A percentile compares a stretch with the other conserved stretches of the same genome.
phyloP scores from a whole-genome alignment of 768 basidiomycete genomes.

The Paxillus rubicundulus region DNA sequence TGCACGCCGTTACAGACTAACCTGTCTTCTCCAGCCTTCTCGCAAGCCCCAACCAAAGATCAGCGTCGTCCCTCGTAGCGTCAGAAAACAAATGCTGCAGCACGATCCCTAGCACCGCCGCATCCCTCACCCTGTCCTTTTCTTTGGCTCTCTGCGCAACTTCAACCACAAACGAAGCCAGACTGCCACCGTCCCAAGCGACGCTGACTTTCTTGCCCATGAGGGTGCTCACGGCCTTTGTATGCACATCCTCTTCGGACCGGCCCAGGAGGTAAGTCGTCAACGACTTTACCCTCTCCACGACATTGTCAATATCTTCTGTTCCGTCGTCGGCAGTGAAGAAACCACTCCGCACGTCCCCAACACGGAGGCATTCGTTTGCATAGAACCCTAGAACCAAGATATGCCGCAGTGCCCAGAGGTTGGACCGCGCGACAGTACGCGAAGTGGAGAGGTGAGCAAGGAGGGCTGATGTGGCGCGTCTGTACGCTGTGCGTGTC shows the following conservation, averaged over 20 bases:
- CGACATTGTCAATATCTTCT: conserved; percentile 36
- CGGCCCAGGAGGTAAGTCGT: conserved; percentile 58
- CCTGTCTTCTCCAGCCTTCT: conserved; percentile 62
- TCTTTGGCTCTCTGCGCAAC: conserved; percentile 31
- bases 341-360: conserved; percentile 45
- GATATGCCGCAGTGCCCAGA: conserved; percentile 71
- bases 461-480: conserved; percentile 56
- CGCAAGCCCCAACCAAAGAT: conserved; percentile 73
- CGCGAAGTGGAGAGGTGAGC: conserved; percentile 57
- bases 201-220: conserved; percentile 26
- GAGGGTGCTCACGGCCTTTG: conserved; percentile 37
- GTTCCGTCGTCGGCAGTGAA: conserved; percentile 32
- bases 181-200: conserved; percentile 14
- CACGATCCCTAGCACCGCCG: conserved; percentile 58
- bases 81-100: conserved; percentile 60
- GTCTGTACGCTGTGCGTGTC: conserved; percentile 48
- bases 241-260: conserved; percentile 52
- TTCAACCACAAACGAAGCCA: conserved; percentile 31
- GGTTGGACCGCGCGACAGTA: conserved; percentile 51
- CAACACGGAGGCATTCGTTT: conserved; percentile 56
- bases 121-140: conserved; percentile 50
- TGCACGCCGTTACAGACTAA: conserved; percentile 30
- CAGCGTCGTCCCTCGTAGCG: conserved; percentile 62
- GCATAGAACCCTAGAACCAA: conserved; percentile 61
- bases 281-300: conserved; percentile 48